Evolutionary conservation across 1,284 basidiomycete species (phyloP), one percentile per base, ranked within the genome.

Genomic region (Somion occarium): DNA sequence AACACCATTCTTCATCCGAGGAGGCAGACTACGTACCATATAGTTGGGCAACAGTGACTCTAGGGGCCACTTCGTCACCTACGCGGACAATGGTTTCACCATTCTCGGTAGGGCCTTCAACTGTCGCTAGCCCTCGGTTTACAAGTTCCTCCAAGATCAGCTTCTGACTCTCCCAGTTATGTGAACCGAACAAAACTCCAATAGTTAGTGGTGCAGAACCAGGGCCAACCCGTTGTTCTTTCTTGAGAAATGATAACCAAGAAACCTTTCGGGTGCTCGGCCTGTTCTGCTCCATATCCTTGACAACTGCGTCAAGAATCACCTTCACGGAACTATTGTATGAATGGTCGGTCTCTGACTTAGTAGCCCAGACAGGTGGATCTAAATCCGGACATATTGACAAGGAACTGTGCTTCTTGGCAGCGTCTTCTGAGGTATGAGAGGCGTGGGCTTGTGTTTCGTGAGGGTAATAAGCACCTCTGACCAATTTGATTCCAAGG

Each of bases 401-500:
- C 9, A 67, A 52, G 20, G 67, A 57, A 18, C 39, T 41, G 7
- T 47, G 12, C 18, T 11, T 18, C n/a, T 27, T 3, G 37, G 22
- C 20, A n/a, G n/a, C n/a, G n/a, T n/a, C n/a, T 48, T 45, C 3
- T 20, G 30, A 49, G 53, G 56, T 53, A 19, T 61, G 53, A 15
- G 56, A 46, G 22, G 56, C 55, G 59, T 83, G 73, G 1, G 80
- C 77, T n/a, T 73, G 72, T 42, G 82, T 64, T 65, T 98, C 96
- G 50, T 87, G 78, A 1, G 83, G 79, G 61, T 95, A 90, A 68
- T 98, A 98, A 1, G 95, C 95, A 0, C 95, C 96, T 22, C 96
- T 83, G 27, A 98, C 95, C 51, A 98, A 85, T 71, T 98, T 98
- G 56, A 95, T 83, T 15, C 95, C 95, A 1, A 98, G 79, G 0